Conservation (phyloP, 257 asterid genomes). For the Solanum pinnatisectum region DNA sequence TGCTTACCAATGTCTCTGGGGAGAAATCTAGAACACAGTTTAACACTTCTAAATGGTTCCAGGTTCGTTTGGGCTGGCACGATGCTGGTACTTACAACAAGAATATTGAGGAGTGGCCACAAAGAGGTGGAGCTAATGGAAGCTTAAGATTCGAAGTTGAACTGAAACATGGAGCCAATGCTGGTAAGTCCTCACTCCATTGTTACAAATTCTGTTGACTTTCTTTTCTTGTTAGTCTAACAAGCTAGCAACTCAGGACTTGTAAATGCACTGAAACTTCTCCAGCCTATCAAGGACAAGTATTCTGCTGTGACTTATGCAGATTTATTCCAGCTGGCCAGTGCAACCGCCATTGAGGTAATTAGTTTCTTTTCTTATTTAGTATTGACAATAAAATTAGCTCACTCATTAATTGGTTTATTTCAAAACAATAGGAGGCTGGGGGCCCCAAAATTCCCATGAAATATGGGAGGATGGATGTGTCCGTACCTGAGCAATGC, state of each 20-base stretch:
- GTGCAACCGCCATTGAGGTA: constrained; percentile 97
- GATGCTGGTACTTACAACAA: constrained; percentile 97
- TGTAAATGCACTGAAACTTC: constrained; percentile 90
- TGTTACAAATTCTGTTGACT: not conserved
- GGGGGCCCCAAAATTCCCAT: constrained; percentile 96
- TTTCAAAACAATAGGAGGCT: constrained; percentile 56
- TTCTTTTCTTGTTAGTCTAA: constrained; percentile 17
- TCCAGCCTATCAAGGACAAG: constrained; percentile 92
- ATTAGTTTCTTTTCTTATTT: not conserved
- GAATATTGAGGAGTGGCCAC: constrained; percentile 89
- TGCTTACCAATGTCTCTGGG: not conserved
- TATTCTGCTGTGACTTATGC: constrained; percentile 76
- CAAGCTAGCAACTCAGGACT: constrained; percentile 56
- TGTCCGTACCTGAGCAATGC: constrained; percentile 72
- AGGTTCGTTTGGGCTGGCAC: constrained; percentile 99
- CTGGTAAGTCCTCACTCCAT: constrained; percentile 42
- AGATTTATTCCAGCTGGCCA: constrained; percentile 91
- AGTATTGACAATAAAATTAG: not conserved
- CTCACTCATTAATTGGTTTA: not conserved
- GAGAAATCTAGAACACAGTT: not conserved
- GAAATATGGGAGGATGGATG: constrained; percentile 97
- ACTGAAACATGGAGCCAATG: constrained; percentile 91
- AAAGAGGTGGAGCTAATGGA: constrained; percentile 96
- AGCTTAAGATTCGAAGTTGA: constrained; percentile 91
- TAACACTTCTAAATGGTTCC: not conserved